phyloP scores from a whole-genome alignment of 2,329 filamentous ascomycete species.

The Diaporthe eres region DNA sequence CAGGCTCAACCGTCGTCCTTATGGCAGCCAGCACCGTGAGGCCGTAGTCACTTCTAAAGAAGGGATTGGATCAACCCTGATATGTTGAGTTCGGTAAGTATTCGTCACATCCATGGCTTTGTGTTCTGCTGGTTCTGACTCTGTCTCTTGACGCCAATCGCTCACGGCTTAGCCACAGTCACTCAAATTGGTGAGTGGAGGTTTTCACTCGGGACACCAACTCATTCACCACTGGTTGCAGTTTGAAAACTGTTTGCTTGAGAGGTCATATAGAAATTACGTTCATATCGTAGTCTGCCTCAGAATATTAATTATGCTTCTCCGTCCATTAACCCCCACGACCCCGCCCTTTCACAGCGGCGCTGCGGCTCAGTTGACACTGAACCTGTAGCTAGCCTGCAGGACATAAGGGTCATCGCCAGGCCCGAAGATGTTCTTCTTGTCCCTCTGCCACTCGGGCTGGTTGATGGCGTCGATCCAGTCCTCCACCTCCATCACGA shows the following conservation, averaged over 20 bases:
- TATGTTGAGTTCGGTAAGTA: no score
- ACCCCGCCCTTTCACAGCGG: neutral
- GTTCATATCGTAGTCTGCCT: slow-evolving; percentile 1
- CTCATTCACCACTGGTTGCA: neutral
- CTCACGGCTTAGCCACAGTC: neutral
- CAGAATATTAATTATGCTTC: slow-evolving; percentile 20
- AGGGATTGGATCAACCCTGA: neutral
- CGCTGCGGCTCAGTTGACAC: slow-evolving; percentile 55
- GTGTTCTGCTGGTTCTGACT: neutral
- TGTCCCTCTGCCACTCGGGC: slow-evolving; percentile 83
- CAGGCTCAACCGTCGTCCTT: neutral
- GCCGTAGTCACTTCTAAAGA: neutral
- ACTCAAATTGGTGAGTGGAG: neutral
- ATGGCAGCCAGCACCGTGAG: neutral
- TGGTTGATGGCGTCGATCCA: slow-evolving; percentile 96
- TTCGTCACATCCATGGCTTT: neutral
- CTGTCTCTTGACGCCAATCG: neutral
- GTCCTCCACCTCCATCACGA: slow-evolving; percentile 93
- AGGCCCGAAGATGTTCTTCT: slow-evolving; percentile 72
- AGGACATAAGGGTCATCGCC: slow-evolving; percentile 73
- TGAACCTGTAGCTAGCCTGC: slow-evolving; percentile 73
- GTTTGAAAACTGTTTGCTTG: neutral
- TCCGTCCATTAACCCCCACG: neutral
- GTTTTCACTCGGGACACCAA: neutral
- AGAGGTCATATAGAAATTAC: neutral